These are phyloP conservation scores for Coemansia sp. DNA, from an alignment of 192 early-diverging fungal species.

Conservation along the genomic window DNA sequence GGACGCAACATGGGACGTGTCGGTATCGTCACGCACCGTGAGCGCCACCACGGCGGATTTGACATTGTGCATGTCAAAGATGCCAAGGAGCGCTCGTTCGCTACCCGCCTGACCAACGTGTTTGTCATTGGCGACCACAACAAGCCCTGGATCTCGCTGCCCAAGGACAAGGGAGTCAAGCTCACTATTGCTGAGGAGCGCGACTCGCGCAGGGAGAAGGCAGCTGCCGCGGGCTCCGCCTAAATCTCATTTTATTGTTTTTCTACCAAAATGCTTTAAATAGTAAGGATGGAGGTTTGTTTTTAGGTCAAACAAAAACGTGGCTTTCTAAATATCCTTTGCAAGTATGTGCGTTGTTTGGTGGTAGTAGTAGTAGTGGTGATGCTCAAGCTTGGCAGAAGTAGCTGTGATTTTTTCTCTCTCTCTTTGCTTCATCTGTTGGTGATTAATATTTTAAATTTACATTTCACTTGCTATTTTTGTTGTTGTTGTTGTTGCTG, in stretches of 20 bases:
- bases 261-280: background rate
- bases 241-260: constrained; percentile 21
- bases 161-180: constrained; percentile 99
- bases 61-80: constrained; percentile 99
- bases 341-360: no score
- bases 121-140: constrained; percentile 81
- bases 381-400: no score
- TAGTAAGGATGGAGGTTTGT: no score
- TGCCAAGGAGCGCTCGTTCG: constrained; percentile 90
- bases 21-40: constrained; percentile 95
- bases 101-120: constrained; percentile 97
- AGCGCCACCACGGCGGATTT: constrained; percentile 97
- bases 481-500: background rate
- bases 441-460: background rate
- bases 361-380: no score
- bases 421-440: background rate
- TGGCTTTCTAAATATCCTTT: no score
- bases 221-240: constrained; percentile 51
- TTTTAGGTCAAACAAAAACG: no score
- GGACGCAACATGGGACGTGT: constrained; percentile 99
- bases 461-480: background rate
- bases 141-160: constrained; percentile 95
- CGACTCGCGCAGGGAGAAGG: constrained; percentile 84
- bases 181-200: constrained; percentile 99
- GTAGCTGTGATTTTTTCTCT: constrained; percentile 1